Evolutionary conservation across 2,329 filamentous ascomycete genomes (phyloP).

Genomic region (Hypoxylon sp.): DNA sequence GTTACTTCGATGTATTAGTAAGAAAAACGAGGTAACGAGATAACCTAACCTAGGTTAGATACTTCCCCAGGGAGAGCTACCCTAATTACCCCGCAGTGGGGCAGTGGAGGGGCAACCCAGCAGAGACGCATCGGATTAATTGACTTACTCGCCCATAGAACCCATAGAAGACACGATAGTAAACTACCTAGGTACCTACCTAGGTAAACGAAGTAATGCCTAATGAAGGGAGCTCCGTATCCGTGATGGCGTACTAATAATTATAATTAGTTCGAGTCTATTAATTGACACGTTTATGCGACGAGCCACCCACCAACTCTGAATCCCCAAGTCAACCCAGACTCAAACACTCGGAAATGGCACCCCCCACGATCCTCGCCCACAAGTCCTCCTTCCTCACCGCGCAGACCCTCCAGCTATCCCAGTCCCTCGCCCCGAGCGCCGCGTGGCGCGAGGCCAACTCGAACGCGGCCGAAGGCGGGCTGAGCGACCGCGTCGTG

Average conservation of each 20-base stretch:
- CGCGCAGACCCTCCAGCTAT: constrained; percentile 71
- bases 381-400: constrained; percentile 74
- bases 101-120: constrained; percentile 5
- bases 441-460: constrained; percentile 64
- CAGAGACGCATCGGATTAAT: no score
- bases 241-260: background rate
- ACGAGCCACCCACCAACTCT: background rate
- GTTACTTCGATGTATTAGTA: no score
- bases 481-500: constrained; percentile 61
- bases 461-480: constrained; percentile 53
- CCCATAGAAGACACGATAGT: background rate
- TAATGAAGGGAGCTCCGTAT: no score
- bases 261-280: background rate
- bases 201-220: no score
- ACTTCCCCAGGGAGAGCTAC: no score
- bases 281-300: no score
- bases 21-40: no score
- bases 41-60: no score
- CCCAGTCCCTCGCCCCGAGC: constrained; percentile 68
- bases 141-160: background rate
- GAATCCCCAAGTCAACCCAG: background rate
- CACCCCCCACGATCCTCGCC: constrained; percentile 67
- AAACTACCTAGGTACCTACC: no score
- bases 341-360: constrained; percentile 48
- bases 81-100: constrained; percentile 24